phyloP scores from a whole-genome alignment of 2,329 filamentous ascomycete genomes.

The Arthrobotrys megalospora region DNA sequence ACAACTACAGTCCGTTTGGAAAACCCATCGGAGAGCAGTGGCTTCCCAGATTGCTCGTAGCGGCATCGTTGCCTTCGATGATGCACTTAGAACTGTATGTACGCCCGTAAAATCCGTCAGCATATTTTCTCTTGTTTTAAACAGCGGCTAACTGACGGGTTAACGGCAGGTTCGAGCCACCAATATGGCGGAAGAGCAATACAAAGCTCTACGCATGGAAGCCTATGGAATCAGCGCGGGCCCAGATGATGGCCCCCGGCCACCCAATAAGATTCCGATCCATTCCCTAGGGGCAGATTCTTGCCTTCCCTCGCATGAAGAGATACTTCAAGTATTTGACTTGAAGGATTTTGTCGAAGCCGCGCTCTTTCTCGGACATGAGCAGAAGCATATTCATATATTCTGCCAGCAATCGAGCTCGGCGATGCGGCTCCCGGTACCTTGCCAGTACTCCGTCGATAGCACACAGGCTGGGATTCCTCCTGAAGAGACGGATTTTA shows the following conservation, averaged over 20 bases:
- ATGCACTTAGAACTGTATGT: conserved; percentile 44
- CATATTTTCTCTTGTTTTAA: no score
- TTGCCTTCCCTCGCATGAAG: conserved; percentile 14
- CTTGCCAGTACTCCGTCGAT: background rate
- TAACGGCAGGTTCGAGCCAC: conserved; percentile 35
- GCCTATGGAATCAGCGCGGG: background rate
- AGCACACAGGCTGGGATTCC: background rate
- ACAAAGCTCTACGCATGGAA: conserved; percentile 18
- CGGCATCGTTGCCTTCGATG: conserved; percentile 50
- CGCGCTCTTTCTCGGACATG: conserved; percentile 35
- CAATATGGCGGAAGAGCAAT: conserved; percentile 42
- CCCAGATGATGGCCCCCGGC: background rate
- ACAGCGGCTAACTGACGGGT: background rate
- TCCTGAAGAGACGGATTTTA: conserved; percentile 8
- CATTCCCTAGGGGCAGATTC: background rate
- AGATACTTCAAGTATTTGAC: conserved; percentile 34
- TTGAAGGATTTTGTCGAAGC: conserved; percentile 43
- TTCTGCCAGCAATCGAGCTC: conserved; percentile 36
- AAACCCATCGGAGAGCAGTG: conserved; percentile 30
- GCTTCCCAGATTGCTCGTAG: conserved; percentile 28
- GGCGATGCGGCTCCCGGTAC: background rate
- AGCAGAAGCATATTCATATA: conserved; percentile 28
- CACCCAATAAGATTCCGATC: conserved; percentile 18
- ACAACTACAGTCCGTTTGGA: conserved; percentile 25
- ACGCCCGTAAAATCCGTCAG: no score